Conservation (phyloP, 768 basidiomycete genomes). For the Agrocybe pediades region DNA sequence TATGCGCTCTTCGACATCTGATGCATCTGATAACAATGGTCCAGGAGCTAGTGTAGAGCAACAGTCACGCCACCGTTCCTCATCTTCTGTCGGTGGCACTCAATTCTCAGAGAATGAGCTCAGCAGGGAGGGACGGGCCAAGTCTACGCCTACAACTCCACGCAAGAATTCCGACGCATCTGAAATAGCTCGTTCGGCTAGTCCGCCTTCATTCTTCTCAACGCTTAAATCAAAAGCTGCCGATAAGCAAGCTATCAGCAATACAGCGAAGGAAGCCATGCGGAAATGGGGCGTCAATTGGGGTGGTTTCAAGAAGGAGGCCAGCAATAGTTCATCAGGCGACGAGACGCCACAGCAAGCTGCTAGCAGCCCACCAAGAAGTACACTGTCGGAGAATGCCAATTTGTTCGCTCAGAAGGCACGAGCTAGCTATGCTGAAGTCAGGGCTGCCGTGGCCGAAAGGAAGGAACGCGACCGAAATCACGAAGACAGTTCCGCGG, state of each 20-base stretch:
- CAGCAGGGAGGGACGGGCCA: constrained; percentile 12
- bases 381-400: constrained; percentile 25
- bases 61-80: constrained; percentile 37
- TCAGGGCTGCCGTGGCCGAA: constrained; percentile 75
- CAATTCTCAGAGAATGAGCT: constrained; percentile 30
- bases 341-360: constrained; percentile 49
- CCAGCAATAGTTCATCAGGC: constrained; percentile 22
- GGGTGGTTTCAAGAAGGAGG: constrained; percentile 63
- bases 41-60: constrained; percentile 11
- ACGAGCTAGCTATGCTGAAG: constrained; percentile 69
- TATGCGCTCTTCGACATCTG: constrained; percentile 13
- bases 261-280: constrained; percentile 86
- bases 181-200: constrained; percentile 35
- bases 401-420: constrained; percentile 36
- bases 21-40: constrained; percentile 3
- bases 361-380: constrained; percentile 25
- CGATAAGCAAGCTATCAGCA: constrained; percentile 86
- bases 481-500: constrained; percentile 14
- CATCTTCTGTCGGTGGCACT: constrained; percentile 43
- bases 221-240: constrained; percentile 74
- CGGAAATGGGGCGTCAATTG: constrained; percentile 92
- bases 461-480: constrained; percentile 51
- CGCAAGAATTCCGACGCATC: constrained; percentile 35
- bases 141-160: constrained; percentile 31
- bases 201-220: constrained; percentile 70